A percentile compares a stretch with the other conserved stretches of the same genome.
Evolutionary conservation across 768 basidiomycete genomes (phyloP).

Genomic region (Clitopilus hobsonii): DNA sequence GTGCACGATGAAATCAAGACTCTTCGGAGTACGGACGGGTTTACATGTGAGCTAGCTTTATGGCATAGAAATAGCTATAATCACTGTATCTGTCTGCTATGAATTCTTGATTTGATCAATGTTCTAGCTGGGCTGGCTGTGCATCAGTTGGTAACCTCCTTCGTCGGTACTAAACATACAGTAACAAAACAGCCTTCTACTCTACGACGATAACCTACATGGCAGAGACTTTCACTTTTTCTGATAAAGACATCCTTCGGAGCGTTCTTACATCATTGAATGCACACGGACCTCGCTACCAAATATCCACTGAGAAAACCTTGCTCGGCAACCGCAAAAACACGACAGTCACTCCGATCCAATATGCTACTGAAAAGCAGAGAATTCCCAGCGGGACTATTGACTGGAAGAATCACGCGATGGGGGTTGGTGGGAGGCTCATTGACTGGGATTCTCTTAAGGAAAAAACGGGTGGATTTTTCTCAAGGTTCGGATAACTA

Average conservation of each 20-base stretch:
- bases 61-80: too few relatives aligned
- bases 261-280: background rate
- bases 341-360: background rate
- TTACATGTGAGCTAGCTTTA: too few relatives aligned
- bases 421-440: background rate
- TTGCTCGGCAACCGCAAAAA: background rate
- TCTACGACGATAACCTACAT: too few relatives aligned
- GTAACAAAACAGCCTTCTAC: too few relatives aligned
- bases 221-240: too few relatives aligned
- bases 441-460: background rate
- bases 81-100: too few relatives aligned
- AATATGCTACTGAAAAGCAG: background rate
- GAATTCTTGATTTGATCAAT: too few relatives aligned
- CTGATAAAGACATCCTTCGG: background rate
- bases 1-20: too few relatives aligned
- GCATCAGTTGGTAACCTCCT: too few relatives aligned
- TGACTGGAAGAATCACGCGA: background rate
- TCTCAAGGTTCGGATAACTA: background rate
- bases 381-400: background rate
- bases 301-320: background rate
- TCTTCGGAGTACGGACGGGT: too few relatives aligned
- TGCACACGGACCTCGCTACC: background rate
- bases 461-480: background rate
- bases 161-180: too few relatives aligned
- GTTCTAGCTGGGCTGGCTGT: too few relatives aligned